These are phyloP conservation scores for Starmerella asiatica DNA, from an alignment of 805 yeast species.

Conservation along the genomic window DNA sequence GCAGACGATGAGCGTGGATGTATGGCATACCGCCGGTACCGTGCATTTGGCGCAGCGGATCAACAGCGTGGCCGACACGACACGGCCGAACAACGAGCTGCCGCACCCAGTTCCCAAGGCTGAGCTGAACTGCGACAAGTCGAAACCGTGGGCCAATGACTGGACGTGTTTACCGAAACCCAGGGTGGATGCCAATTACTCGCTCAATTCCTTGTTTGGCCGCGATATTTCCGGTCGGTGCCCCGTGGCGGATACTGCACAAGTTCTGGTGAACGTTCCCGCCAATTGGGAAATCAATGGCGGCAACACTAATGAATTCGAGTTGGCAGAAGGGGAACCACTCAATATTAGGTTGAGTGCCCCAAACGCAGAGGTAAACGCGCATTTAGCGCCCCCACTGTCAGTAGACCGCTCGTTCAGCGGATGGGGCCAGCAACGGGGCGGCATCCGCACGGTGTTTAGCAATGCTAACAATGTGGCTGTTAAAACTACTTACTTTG, in stretches of 20 bases:
- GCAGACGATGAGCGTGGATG: conserved; percentile 87
- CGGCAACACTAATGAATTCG: background rate
- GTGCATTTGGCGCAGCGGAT: conserved; percentile 39
- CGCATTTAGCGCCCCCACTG: conserved; percentile 44
- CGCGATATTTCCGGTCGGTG: conserved; percentile 50
- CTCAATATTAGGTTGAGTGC: conserved; percentile 33
- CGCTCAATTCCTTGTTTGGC: conserved; percentile 58
- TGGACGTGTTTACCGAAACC: conserved; percentile 64
- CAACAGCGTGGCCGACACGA: conserved; percentile 59
- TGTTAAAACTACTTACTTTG: conserved; percentile 50
- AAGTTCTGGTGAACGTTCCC: conserved; percentile 11
- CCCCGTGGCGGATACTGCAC: conserved; percentile 33
- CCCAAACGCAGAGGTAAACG: conserved; percentile 30
- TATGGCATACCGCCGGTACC: conserved; percentile 37
- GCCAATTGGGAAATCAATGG: conserved; percentile 8
- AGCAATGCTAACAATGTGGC: conserved; percentile 43
- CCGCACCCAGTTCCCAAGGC: conserved; percentile 68
- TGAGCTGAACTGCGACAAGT: conserved; percentile 56
- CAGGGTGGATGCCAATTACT: conserved; percentile 29
- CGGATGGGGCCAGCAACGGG: conserved; percentile 82
- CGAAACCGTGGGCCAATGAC: conserved; percentile 40
- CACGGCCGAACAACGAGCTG: conserved; percentile 54
- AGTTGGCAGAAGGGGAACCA: background rate
- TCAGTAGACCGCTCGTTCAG: conserved; percentile 72
- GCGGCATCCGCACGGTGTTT: conserved; percentile 72